Conservation (phyloP, 1,284 basidiomycete genomes). For the Tremellales sp. region DNA sequence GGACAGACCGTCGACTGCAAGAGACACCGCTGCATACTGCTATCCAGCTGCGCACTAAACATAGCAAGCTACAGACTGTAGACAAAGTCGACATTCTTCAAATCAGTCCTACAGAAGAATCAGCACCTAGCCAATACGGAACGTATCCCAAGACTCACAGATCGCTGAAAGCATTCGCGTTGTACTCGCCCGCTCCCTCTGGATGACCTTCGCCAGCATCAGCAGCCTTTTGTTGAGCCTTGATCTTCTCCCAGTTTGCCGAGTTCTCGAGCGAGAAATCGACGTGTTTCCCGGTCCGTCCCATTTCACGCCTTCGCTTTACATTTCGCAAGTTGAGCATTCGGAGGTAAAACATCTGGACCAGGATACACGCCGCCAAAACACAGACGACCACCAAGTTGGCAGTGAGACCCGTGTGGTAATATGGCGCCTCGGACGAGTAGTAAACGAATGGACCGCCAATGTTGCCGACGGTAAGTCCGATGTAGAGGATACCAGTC, state of each 20-base stretch:
- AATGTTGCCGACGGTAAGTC: constrained; percentile 32
- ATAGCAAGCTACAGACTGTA: constrained; percentile 42
- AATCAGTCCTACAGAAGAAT: constrained; percentile 39
- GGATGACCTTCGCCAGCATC: constrained; percentile 17
- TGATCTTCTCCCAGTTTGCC: constrained; percentile 32
- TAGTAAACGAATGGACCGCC: constrained; percentile 32
- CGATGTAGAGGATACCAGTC: constrained; percentile 30
- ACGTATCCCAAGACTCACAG: not conserved
- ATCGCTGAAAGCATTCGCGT: constrained; percentile 52
- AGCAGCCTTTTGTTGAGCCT: constrained; percentile 22
- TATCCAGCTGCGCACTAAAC: no score
- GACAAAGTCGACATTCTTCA: constrained; percentile 50
- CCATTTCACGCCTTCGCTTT: constrained; percentile 42
- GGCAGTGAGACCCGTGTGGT: constrained; percentile 18
- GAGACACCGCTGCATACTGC: no score
- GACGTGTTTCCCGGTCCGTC: constrained; percentile 46
- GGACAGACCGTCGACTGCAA: no score
- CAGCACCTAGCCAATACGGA: not conserved
- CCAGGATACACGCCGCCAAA: constrained; percentile 16
- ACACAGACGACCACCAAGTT: constrained; percentile 24
- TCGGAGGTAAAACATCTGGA: constrained; percentile 46
- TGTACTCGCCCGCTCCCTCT: constrained; percentile 17
- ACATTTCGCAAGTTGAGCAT: constrained; percentile 51
- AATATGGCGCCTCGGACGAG: constrained; percentile 19
- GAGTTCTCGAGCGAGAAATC: constrained; percentile 49